phyloP scores from a whole-genome alignment of 106 monocot genomes.

The Cymbidium sinense region DNA sequence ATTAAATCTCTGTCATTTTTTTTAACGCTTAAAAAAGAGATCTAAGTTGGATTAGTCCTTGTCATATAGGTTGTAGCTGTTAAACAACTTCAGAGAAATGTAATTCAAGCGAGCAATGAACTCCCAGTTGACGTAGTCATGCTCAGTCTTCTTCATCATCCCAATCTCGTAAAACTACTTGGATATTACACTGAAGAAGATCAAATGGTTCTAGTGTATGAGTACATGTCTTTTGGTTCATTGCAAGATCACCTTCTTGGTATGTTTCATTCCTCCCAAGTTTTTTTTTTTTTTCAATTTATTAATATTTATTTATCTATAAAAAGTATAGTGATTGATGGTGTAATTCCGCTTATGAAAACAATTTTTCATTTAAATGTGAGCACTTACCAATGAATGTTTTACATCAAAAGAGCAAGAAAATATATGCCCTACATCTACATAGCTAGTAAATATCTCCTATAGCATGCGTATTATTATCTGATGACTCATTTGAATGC shows the following conservation, averaged over 20 bases:
- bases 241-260: slow-evolving; percentile 26
- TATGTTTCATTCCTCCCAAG: not conserved
- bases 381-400: too few relatives aligned
- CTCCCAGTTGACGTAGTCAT: slow-evolving; percentile 21
- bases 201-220: slow-evolving; percentile 22
- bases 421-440: too few relatives aligned
- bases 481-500: too few relatives aligned
- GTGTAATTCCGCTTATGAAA: too few relatives aligned
- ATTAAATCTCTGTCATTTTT: too few relatives aligned
- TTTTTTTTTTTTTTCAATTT: not conserved
- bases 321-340: not conserved
- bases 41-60: not conserved
- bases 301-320: not conserved
- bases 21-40: not conserved
- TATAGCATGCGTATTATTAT: too few relatives aligned
- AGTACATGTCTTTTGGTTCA: slow-evolving; percentile 24
- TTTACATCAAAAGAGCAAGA: too few relatives aligned
- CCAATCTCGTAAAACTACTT: slow-evolving; percentile 23
- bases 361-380: too few relatives aligned
- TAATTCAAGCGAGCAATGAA: slow-evolving; percentile 15
- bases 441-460: too few relatives aligned
- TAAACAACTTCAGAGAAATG: slow-evolving; percentile 20
- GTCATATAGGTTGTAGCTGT: slow-evolving; percentile 16
- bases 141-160: slow-evolving; percentile 25
- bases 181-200: slow-evolving; percentile 20